Conservation (phyloP, 2,329 filamentous ascomycete genomes). For the Lasiodiplodia sp. region DNA sequence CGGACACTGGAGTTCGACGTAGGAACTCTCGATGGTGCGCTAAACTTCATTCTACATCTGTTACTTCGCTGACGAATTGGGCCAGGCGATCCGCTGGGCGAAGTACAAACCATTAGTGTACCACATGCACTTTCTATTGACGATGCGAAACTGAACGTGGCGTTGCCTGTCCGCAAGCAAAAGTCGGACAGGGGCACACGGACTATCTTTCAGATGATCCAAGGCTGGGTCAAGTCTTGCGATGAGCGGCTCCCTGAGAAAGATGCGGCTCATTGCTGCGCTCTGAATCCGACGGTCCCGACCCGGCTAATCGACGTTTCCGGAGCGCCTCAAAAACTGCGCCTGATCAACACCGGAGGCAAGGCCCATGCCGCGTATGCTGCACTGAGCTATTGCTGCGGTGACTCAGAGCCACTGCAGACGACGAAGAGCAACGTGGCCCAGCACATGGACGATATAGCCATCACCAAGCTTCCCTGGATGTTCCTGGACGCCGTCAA, state of each 20-base stretch:
- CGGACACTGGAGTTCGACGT: slow-evolving; percentile 25
- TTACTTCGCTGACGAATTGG: not conserved
- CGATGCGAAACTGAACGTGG: not conserved
- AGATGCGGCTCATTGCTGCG: not conserved
- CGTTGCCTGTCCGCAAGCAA: slow-evolving; percentile 1
- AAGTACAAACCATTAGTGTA: not conserved
- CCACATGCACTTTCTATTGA: slow-evolving; percentile 13
- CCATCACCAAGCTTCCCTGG: slow-evolving; percentile 9
- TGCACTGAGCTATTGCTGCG: slow-evolving; percentile 15
- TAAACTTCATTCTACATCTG: not conserved
- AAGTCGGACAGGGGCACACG: slow-evolving; percentile 17
- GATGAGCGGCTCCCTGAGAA: not conserved
- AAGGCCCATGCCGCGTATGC: slow-evolving; percentile 10
- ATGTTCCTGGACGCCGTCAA: slow-evolving; percentile 16
- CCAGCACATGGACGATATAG: slow-evolving; percentile 7
- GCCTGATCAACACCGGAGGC: slow-evolving; percentile 11
- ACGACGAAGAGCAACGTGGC: not conserved
- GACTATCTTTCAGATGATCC: slow-evolving; percentile 9
- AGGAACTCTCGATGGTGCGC: slow-evolving; percentile 15
- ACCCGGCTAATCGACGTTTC: slow-evolving; percentile 23
- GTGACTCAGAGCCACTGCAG: not conserved
- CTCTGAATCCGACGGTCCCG: slow-evolving; percentile 11
- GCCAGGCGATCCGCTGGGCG: slow-evolving; percentile 19
- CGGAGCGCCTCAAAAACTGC: slow-evolving; percentile 6
- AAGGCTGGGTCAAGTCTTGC: slow-evolving; percentile 15